These are phyloP conservation scores for Penicillium glabrum DNA, from an alignment of 2,329 filamentous ascomycete species.

Conservation along the genomic window DNA sequence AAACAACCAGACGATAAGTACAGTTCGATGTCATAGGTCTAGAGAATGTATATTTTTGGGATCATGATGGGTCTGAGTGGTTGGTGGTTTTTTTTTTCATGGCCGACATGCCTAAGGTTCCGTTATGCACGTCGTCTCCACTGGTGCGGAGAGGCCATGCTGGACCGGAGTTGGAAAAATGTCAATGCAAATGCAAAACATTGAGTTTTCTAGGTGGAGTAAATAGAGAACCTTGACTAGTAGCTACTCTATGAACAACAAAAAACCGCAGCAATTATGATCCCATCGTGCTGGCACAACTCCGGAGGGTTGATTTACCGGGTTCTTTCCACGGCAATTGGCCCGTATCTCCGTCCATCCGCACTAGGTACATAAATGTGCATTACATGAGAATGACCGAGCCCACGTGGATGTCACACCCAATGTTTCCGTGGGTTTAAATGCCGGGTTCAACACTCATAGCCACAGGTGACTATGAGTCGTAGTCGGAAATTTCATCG, in stretches of 20 bases:
- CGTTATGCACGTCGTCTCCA: slow-evolving; percentile 8
- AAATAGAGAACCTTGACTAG: neutral
- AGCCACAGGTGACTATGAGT: too few relatives aligned
- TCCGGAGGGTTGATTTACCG: too few relatives aligned
- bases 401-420: neutral
- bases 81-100: neutral
- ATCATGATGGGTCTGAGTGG: neutral
- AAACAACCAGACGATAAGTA: neutral
- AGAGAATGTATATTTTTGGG: neutral
- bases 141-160: slow-evolving; percentile 14
- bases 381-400: neutral
- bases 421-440: neutral
- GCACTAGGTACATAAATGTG: neutral
- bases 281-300: too few relatives aligned
- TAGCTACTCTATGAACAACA: too few relatives aligned
- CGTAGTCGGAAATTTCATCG: neutral
- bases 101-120: neutral
- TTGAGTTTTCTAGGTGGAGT: neutral
- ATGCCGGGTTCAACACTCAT: too few relatives aligned
- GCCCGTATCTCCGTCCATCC: too few relatives aligned
- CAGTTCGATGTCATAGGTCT: neutral
- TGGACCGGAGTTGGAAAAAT: neutral
- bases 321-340: too few relatives aligned
- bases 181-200: neutral
- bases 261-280: too few relatives aligned